A percentile compares a stretch with the other conserved stretches of the same genome.
Conservation (phyloP, 148 eudicot genomes). For the Beta vulgaris region DNA sequence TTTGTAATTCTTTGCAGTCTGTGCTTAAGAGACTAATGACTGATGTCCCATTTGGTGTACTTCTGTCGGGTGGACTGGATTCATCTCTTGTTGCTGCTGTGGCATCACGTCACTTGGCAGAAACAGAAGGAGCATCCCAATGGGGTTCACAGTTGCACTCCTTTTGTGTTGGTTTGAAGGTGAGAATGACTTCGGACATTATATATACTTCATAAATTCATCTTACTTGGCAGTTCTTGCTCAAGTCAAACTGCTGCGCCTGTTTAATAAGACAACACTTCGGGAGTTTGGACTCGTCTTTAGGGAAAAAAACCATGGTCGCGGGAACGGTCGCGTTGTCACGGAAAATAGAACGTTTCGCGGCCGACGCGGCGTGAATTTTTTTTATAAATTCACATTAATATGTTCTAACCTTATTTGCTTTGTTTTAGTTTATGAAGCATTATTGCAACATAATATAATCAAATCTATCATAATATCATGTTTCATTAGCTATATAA, state of each 20-base stretch:
- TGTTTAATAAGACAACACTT: background rate
- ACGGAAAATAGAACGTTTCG: no score
- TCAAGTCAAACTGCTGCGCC: background rate
- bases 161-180: constrained; percentile 91
- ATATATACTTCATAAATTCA: background rate
- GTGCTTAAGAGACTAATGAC: constrained; percentile 91
- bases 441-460: no score
- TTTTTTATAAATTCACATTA: no score
- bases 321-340: no score
- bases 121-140: constrained; percentile 66
- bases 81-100: constrained; percentile 97
- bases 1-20: constrained; percentile 48
- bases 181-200: constrained; percentile 21
- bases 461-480: no score
- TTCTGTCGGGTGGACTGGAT: constrained; percentile 89
- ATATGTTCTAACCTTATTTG: no score
- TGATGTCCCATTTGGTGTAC: constrained; percentile 96
- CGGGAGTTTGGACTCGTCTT: background rate
- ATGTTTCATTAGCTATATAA: no score
- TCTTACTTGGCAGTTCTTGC: background rate
- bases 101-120: constrained; percentile 72
- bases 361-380: no score
- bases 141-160: constrained; percentile 92
- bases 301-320: no score
- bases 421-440: no score